Percentiles rank a stretch among this genome's conserved stretches.
Evolutionary conservation across 2,329 filamentous ascomycete species (phyloP).

Genomic region (Scedosporium apiospermum): DNA sequence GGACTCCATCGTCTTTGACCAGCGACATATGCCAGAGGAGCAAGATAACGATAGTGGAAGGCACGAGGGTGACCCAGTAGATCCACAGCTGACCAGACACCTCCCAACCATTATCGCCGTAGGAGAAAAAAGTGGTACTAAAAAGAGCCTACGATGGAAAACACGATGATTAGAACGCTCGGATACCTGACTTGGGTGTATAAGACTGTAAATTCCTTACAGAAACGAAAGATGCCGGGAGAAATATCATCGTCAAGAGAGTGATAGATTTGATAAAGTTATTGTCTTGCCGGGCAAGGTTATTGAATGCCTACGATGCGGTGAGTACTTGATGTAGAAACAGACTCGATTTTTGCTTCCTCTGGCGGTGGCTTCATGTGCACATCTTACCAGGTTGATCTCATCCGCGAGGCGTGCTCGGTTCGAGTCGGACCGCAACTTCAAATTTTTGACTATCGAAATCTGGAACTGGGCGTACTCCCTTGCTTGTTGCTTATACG

Average conservation of each 20-base stretch:
- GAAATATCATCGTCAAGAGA: constrained; percentile 4
- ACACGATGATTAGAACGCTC: not conserved
- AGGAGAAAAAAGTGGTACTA: not conserved
- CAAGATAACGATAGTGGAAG: not conserved
- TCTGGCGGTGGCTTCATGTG: too few relatives aligned
- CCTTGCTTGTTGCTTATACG: not conserved
- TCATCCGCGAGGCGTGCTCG: not conserved
- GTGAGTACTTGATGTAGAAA: not conserved
- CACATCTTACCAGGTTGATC: not conserved
- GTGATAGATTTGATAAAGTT: constrained; percentile 4
- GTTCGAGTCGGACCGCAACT: not conserved
- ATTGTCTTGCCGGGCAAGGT: not conserved
- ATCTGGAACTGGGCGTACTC: not conserved
- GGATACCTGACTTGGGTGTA: too few relatives aligned
- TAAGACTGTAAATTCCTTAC: not conserved
- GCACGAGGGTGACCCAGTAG: not conserved
- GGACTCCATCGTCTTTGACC: not conserved
- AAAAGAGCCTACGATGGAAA: not conserved
- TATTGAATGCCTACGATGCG: not conserved
- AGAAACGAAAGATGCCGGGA: constrained; percentile 3
- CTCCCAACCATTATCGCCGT: not conserved
- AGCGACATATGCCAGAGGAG: not conserved
- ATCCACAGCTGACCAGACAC: not conserved
- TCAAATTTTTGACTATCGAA: not conserved
- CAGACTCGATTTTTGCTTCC: not conserved